phyloP scores from a whole-genome alignment of 2,329 filamentous ascomycete species.

The Macrophomina tecta region DNA sequence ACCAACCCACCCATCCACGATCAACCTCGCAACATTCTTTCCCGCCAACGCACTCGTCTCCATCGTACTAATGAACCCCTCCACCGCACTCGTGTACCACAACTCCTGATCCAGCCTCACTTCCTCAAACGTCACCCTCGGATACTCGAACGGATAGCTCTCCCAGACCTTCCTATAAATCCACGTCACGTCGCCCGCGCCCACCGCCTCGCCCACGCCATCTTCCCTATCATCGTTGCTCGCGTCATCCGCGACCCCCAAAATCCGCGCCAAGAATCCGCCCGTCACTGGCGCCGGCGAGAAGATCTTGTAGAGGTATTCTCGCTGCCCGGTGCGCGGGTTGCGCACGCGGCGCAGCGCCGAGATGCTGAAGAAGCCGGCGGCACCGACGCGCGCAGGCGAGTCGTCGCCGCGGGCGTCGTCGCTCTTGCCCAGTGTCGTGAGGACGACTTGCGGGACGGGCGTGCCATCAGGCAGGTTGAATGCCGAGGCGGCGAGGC shows the following conservation, averaged over 20 bases:
- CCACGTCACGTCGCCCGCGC: constrained; percentile 68
- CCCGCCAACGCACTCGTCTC: constrained; percentile 94
- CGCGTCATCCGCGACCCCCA: constrained; percentile 45
- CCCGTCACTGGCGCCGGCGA: constrained; percentile 58
- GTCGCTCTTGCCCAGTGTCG: constrained; percentile 73
- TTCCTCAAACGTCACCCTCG: constrained; percentile 86
- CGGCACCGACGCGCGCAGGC: constrained; percentile 59
- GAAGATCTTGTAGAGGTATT: constrained; percentile 73
- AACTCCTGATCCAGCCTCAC: constrained; percentile 58
- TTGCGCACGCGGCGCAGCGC: constrained; percentile 70
- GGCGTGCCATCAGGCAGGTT: constrained; percentile 62
- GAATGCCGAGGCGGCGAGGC: constrained; percentile 77
- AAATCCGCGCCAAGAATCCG: constrained; percentile 55
- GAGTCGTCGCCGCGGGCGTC: constrained; percentile 51
- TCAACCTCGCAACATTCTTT: constrained; percentile 76
- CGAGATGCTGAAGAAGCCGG: constrained; percentile 86
- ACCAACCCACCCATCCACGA: constrained; percentile 65
- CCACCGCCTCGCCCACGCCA: constrained; percentile 35
- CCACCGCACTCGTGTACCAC: constrained; percentile 75
- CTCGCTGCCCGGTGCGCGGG: constrained; percentile 50
- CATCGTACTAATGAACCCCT: constrained; percentile 97
- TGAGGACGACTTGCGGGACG: constrained; percentile 79
- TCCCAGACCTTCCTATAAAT: constrained; percentile 78
- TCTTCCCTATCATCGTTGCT: constrained; percentile 40
- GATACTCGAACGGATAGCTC: constrained; percentile 84